phyloP scores from a whole-genome alignment of 495 filamentous ascomycete genomes.

The Thozetella sp. region DNA sequence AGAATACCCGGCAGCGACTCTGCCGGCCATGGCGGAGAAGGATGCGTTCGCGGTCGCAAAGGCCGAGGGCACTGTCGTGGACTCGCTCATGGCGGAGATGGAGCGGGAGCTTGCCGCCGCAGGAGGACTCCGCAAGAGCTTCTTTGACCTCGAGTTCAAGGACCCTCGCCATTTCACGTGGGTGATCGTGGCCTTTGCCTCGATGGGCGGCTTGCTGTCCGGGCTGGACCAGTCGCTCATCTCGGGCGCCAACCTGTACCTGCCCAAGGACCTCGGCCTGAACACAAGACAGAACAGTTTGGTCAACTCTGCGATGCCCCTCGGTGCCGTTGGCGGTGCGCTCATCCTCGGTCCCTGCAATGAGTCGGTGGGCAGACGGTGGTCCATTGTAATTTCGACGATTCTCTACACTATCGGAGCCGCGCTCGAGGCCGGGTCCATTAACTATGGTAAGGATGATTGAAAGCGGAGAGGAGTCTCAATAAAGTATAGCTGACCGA shows the following conservation, averaged over 20 bases:
- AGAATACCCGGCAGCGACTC: not conserved
- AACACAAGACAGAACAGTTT: conserved; percentile 47
- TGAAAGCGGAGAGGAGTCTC: not conserved
- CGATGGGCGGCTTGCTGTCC: conserved; percentile 62
- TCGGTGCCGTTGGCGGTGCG: conserved; percentile 63
- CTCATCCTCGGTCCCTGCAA: conserved; percentile 58
- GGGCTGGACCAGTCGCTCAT: conserved; percentile 66
- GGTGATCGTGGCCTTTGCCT: conserved; percentile 63
- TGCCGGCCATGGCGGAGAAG: not conserved
- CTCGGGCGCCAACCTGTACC: conserved; percentile 59
- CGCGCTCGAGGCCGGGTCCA: conserved; percentile 58
- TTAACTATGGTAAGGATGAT: conserved; percentile 43
- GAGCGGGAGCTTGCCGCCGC: conserved; percentile 14
- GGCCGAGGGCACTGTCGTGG: conserved; percentile 25
- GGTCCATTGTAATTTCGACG: conserved; percentile 60
- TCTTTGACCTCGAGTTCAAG: conserved; percentile 15
- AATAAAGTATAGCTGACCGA: not conserved
- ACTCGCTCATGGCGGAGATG: conserved; percentile 20
- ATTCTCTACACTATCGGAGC: conserved; percentile 62
- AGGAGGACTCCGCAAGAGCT: conserved; percentile 1
- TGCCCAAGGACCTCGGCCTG: conserved; percentile 50
- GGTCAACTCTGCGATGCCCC: conserved; percentile 60
- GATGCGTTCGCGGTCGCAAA: conserved; percentile 22
- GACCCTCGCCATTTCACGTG: conserved; percentile 51
- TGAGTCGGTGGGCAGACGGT: conserved; percentile 57